Conservation (phyloP, 495 filamentous ascomycete species). For the Hypoxylon cercidicola region DNA sequence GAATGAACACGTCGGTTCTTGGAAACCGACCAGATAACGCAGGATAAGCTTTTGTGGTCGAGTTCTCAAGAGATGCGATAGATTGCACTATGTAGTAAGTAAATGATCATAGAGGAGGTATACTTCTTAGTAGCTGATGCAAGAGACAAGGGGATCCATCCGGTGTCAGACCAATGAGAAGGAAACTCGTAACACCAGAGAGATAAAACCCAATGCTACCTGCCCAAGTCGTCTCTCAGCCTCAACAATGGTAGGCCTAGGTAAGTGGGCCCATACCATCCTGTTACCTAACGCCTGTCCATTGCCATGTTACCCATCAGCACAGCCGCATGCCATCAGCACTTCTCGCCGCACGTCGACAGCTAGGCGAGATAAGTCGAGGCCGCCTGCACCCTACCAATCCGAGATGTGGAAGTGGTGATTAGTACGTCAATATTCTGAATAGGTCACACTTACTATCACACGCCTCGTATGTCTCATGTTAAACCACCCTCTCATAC, state of each 20-base stretch:
- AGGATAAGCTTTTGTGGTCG: slow-evolving; percentile 10
- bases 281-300: slow-evolving; percentile 32
- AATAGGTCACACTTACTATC: background rate
- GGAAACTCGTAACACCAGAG: slow-evolving; percentile 25
- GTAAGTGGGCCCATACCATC: slow-evolving; percentile 8
- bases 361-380: slow-evolving; percentile 4
- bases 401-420: background rate
- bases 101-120: slow-evolving; percentile 25
- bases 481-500: background rate
- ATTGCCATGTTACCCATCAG: slow-evolving; percentile 19
- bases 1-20: slow-evolving; percentile 13
- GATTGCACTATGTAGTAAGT: slow-evolving; percentile 41
- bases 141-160: slow-evolving; percentile 20
- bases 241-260: slow-evolving; percentile 21
- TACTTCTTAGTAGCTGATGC: slow-evolving; percentile 33
- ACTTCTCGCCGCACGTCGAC: slow-evolving; percentile 11
- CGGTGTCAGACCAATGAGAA: slow-evolving; percentile 23
- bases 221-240: slow-evolving; percentile 42
- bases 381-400: background rate
- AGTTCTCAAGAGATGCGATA: slow-evolving; percentile 12
- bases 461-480: slow-evolving; percentile 11
- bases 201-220: slow-evolving; percentile 38
- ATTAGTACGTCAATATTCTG: slow-evolving; percentile 1
- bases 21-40: slow-evolving; percentile 24
- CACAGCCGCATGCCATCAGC: slow-evolving; percentile 24